phyloP scores from a whole-genome alignment of 2,329 filamentous ascomycete species.

The Cytospora leucostoma region DNA sequence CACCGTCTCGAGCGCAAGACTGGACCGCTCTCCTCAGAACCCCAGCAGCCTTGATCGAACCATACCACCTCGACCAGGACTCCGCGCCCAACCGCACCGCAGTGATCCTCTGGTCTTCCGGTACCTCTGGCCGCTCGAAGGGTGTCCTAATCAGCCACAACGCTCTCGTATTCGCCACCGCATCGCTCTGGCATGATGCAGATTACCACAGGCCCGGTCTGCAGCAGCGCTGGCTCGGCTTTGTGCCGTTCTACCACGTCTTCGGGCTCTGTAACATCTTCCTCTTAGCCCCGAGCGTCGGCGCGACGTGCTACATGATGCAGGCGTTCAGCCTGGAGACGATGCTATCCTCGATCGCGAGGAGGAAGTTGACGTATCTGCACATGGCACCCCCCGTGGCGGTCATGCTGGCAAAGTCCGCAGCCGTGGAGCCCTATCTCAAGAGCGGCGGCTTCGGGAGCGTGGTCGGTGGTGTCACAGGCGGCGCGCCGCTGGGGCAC shows the following conservation, averaged over 20 bases:
- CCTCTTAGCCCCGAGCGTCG: slow-evolving; percentile 55
- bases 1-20: slow-evolving; percentile 45
- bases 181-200: slow-evolving; percentile 51
- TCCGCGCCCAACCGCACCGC: slow-evolving; percentile 58
- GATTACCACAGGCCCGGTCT: slow-evolving; percentile 41
- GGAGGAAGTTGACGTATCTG: slow-evolving; percentile 64
- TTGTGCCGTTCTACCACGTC: slow-evolving; percentile 71
- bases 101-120: slow-evolving; percentile 51
- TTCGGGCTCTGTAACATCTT: slow-evolving; percentile 60
- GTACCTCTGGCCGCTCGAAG: slow-evolving; percentile 74
- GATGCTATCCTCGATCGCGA: slow-evolving; percentile 63
- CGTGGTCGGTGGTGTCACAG: slow-evolving; percentile 55
- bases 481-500: slow-evolving; percentile 64
- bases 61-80: slow-evolving; percentile 39
- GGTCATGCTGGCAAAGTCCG: slow-evolving; percentile 69
- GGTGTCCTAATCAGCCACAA: slow-evolving; percentile 72
- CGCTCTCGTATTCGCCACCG: slow-evolving; percentile 62
- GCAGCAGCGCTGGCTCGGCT: slow-evolving; percentile 54
- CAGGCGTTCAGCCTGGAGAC: slow-evolving; percentile 66
- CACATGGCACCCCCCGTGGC: slow-evolving; percentile 70
- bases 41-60: slow-evolving; percentile 50
- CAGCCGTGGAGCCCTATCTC: slow-evolving; percentile 62
- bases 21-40: slow-evolving; percentile 62
- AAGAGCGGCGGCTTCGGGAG: slow-evolving; percentile 50
- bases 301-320: slow-evolving; percentile 68